These are phyloP conservation scores for Trypanosomatidae sp. DNA, from an alignment of 208 protist species.

Conservation along the genomic window DNA sequence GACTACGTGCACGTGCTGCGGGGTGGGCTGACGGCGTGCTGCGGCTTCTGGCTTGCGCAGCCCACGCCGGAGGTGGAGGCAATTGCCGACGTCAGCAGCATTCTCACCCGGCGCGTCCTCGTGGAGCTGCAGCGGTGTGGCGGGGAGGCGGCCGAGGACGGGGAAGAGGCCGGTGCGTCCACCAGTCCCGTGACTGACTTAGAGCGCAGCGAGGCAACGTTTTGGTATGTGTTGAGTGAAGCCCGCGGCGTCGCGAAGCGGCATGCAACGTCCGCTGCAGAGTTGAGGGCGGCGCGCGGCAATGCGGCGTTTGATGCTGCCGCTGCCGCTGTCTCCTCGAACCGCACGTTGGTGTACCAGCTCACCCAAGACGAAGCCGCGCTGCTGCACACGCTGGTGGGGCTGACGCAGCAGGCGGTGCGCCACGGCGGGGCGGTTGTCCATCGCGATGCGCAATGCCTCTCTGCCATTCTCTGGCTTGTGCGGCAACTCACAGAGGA, in stretches of 20 bases:
- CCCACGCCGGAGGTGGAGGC: conserved; percentile 52
- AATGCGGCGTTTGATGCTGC: conserved; percentile 13
- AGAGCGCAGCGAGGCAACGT: conserved; percentile 53
- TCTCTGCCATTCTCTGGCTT: conserved; percentile 48
- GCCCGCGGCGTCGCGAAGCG: conserved; percentile 33
- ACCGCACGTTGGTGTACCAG: conserved; percentile 60
- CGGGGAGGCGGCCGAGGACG: background rate
- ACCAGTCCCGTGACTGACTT: conserved; percentile 20
- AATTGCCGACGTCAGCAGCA: conserved; percentile 62
- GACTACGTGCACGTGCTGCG: conserved; percentile 46
- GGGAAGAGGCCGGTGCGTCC: background rate
- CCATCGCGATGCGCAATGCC: conserved; percentile 35
- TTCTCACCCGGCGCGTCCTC: conserved; percentile 59
- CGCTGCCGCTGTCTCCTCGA: conserved; percentile 9
- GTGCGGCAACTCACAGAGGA: conserved; percentile 55
- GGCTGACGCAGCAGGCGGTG: conserved; percentile 31
- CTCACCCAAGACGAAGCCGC: conserved; percentile 60
- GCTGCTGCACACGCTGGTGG: conserved; percentile 37
- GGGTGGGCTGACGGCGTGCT: conserved; percentile 51
- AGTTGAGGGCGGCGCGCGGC: conserved; percentile 39
- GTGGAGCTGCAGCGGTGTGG: conserved; percentile 10
- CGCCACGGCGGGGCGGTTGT: conserved; percentile 54
- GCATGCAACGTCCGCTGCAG: conserved; percentile 41
- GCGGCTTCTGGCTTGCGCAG: conserved; percentile 50
- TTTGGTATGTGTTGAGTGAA: conserved; percentile 58